Evolutionary conservation across 2,329 filamentous ascomycete genomes (phyloP), one percentile per base, ranked within the genome.

Genomic region (Didymella exigua): DNA sequence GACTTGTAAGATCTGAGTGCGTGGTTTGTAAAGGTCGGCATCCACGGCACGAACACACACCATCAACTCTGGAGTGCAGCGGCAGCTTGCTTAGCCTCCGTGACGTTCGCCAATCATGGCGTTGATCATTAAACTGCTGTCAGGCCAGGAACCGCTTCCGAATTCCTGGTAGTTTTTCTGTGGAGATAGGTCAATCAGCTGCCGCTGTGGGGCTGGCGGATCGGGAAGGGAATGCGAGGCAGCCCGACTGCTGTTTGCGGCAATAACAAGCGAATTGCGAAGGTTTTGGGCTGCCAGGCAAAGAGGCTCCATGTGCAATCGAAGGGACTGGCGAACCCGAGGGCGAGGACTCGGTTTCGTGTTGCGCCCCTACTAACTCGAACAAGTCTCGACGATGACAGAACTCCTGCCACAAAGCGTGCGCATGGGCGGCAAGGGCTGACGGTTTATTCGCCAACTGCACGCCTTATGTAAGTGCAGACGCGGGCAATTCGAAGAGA

Each of bases 331-430:
- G 36, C 46, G 18, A 50, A 46, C 52, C 52, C 52, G 36, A 55
- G 42, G 34, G 52, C 52, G 47, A 50, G 52, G 52, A 55, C 46
- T 55, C 46, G 46, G 52, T 50, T 47, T 55, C 46, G 46, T 33
- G 36, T 55, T 47, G 36, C 46, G 47, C 30, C 40, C 26, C 21
- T 42, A 24, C 52, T 55, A 47, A 47, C 52, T 37, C 21, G 24
- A 55, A 55, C 16, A 19, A 45, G 40, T 21, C 18, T 36, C 42
- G 18, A 26, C 26, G 36, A 36, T 42, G 46, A 50, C 46, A 34
- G 29, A 50, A 26, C 30, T 27, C 42, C 37, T 42, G 26, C 41
- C 33, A 50, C 41, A 41, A 47, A 46, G 42, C 36, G 42, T 31
- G 52, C 47, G 36, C 47, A 47, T 26, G 34, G 45, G 52, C 46